Conservation (phyloP, 2,329 filamentous ascomycete genomes). For the Colletotrichum gloeosporioides region DNA sequence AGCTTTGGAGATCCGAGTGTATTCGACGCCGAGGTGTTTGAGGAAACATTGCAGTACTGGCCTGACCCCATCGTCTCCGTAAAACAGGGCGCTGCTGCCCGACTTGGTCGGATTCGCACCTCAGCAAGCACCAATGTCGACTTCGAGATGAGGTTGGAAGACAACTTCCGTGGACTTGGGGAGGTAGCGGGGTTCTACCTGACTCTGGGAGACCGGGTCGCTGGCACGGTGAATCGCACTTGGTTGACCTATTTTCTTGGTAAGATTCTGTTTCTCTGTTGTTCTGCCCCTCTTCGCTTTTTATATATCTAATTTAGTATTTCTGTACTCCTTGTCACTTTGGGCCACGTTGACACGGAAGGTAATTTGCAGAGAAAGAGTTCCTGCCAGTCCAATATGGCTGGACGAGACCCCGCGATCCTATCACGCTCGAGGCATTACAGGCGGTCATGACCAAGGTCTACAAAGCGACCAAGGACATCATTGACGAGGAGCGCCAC, state of each 20-base stretch:
- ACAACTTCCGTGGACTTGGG: not conserved
- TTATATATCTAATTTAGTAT: not conserved
- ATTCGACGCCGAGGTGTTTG: conserved; percentile 30
- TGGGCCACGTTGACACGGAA: not conserved
- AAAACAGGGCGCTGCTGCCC: conserved; percentile 26
- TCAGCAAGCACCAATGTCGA: conserved; percentile 27
- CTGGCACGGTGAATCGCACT: not conserved
- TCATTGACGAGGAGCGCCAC: not conserved
- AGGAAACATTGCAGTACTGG: not conserved
- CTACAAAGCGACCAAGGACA: not conserved
- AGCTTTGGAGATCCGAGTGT: conserved; percentile 31
- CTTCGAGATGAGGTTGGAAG: conserved; percentile 10
- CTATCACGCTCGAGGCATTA: not conserved
- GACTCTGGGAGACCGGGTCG: not conserved
- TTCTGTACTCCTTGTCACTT: not conserved
- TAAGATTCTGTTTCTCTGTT: not conserved
- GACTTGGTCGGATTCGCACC: conserved; percentile 20
- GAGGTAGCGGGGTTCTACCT: not conserved
- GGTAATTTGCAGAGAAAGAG: not conserved
- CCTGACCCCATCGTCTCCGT: not conserved
- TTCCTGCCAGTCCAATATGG: not conserved
- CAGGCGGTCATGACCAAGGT: not conserved
- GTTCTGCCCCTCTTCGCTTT: not conserved
- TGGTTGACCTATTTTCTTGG: not conserved
- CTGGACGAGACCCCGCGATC: not conserved